phyloP scores from a whole-genome alignment of 306 rosid genomes.

The barrel medic (Medicago truncatula) region MtrunA17r5.0-ANR NC_053046.1:21392001-21392500 shows the following conservation, averaged over 20 bases:
- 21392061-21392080: conserved; percentile 21
- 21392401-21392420: conserved; percentile 98
- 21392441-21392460: conserved; percentile 91
- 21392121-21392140: conserved; percentile 5
- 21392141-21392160: neutral
- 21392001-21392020: too few relatives aligned
- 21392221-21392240: conserved; percentile 91
- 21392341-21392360: conserved; percentile 29
- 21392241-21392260: conserved; percentile 88
- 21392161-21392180: conserved; percentile 87
- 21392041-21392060: neutral
- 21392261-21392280: conserved; percentile 86
- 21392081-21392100: conserved; percentile 17
- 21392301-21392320: neutral
- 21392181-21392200: conserved; percentile 97
- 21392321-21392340: neutral
- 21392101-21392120: neutral
- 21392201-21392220: conserved; percentile 94
- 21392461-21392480: conserved; percentile 41
- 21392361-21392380: conserved; percentile 91
- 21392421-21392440: conserved; percentile 99
- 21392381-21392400: conserved; percentile 92
- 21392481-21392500: neutral
- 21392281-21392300: conserved; percentile 79
- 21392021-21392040: neutral